Conservation (phyloP, 164 flowering plant genomes). For the Chimonanthus salicifolius region DNA sequence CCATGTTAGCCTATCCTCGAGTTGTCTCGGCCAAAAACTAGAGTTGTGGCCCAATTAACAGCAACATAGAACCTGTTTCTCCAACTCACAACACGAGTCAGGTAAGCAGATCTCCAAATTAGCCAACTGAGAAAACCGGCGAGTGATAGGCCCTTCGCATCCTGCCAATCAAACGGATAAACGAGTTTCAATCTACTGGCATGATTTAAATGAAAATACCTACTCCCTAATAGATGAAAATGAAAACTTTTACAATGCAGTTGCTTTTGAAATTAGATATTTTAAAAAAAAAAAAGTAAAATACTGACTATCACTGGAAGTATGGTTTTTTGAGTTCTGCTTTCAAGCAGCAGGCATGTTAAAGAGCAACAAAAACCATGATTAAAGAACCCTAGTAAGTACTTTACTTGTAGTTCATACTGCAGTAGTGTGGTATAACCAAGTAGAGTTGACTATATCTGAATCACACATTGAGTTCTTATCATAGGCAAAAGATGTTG, state of each 20-base stretch:
- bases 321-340: no score
- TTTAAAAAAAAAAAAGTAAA: no score
- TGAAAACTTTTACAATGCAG: background rate
- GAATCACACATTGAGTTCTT: no score
- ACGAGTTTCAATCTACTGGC: background rate
- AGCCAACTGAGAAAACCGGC: constrained; percentile 82
- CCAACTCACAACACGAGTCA: constrained; percentile 83
- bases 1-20: constrained; percentile 42
- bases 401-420: no score
- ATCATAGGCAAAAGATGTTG: no score
- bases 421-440: no score
- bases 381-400: no score
- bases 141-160: constrained; percentile 53
- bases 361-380: no score
- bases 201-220: background rate
- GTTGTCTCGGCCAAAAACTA: constrained; percentile 74
- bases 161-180: constrained; percentile 30
- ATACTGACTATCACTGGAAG: no score
- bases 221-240: background rate
- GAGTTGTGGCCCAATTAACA: constrained; percentile 80
- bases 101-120: constrained; percentile 83
- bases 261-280: no score
- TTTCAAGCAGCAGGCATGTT: no score
- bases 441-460: no score
- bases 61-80: constrained; percentile 85